Percentiles rank a stretch among this genome's conserved stretches.
Conservation (phyloP, 441 rosid species). For the Eutrema salsugineum region DNA sequence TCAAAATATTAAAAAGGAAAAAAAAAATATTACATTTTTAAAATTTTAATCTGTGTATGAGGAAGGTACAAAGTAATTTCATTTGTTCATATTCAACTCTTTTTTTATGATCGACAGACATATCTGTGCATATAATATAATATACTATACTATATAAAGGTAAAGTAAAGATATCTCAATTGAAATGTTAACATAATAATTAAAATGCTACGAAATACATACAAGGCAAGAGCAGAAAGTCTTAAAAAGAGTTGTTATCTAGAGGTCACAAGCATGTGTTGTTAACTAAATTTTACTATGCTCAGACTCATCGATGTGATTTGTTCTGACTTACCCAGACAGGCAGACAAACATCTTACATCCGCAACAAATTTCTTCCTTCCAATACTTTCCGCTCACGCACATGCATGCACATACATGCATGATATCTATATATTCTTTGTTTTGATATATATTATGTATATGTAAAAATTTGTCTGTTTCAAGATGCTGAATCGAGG, state of each 20-base stretch:
- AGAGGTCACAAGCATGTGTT: conserved; percentile 24
- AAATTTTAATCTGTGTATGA: background rate
- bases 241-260: background rate
- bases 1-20: background rate
- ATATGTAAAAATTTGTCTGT: background rate
- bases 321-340: conserved; percentile 26
- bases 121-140: no score
- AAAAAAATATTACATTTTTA: background rate
- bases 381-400: background rate
- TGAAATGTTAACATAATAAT: background rate
- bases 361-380: conserved; percentile 7
- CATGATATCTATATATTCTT: no score
- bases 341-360: conserved; percentile 21
- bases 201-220: background rate
- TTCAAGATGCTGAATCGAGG: background rate
- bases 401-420: conserved; percentile 1
- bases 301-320: conserved; percentile 33
- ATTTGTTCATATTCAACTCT: background rate
- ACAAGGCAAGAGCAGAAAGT: background rate
- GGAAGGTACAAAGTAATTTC: background rate
- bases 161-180: background rate
- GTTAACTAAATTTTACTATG: background rate
- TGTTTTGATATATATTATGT: background rate
- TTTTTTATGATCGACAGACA: no score
- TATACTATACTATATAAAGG: background rate